Evolutionary conservation across 129 eudicot genomes (phyloP).

Genomic region (Flaveria robusta): DNA sequence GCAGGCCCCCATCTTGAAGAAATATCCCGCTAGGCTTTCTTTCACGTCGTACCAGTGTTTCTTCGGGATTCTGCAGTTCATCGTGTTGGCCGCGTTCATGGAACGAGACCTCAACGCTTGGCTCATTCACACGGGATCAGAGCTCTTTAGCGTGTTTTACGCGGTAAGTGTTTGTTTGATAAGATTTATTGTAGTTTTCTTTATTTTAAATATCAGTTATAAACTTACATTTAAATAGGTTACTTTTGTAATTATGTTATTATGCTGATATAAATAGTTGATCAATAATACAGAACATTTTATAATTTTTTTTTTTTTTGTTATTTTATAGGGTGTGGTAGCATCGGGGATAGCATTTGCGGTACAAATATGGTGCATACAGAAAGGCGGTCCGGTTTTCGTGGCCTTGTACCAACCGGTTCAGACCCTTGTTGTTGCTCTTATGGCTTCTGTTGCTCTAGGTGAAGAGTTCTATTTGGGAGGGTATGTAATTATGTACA

Average conservation of each 20-base stretch:
- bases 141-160: conserved; percentile 89
- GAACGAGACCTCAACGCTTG: conserved; percentile 88
- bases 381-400: conserved; percentile 97
- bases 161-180: conserved; percentile 47
- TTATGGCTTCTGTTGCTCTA: conserved; percentile 80
- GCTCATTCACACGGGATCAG: conserved; percentile 85
- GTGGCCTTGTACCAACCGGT: conserved; percentile 99
- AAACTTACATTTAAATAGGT: too few species aligned
- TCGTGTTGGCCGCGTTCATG: conserved; percentile 69
- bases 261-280: too few species aligned
- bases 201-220: too few species aligned
- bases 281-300: too few species aligned
- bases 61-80: conserved; percentile 86
- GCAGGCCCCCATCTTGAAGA: conserved; percentile 86
- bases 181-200: too few species aligned
- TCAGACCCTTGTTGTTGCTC: conserved; percentile 96
- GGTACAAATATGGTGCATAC: conserved; percentile 99
- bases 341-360: conserved; percentile 99
- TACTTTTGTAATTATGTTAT: too few species aligned
- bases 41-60: conserved; percentile 91
- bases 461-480: conserved; percentile 97
- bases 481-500: conserved; percentile 50
- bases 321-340: conserved; percentile 70
- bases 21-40: conserved; percentile 88
- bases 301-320: too few species aligned